phyloP scores from a whole-genome alignment of 176 grass and related monocot species.

The Bonia amplexicaulis region DNA sequence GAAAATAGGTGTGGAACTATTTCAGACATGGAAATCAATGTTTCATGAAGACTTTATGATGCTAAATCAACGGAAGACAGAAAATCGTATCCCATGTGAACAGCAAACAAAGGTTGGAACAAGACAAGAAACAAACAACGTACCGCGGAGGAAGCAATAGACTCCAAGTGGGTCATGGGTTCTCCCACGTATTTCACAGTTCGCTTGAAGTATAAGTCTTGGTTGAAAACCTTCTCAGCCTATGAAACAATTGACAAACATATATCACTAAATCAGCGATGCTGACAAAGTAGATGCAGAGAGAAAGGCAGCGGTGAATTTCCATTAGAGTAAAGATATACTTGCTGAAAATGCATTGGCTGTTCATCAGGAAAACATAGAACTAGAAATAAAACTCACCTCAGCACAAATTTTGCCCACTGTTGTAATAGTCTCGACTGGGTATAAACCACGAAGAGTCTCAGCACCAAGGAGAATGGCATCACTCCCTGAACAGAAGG shows the following conservation, averaged over 20 bases:
- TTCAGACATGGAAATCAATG: conserved; percentile 24
- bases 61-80: neutral
- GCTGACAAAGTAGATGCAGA: neutral
- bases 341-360: neutral
- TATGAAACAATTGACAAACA: conserved; percentile 31
- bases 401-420: conserved; percentile 96
- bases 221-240: conserved; percentile 99
- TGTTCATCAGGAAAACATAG: conserved; percentile 4
- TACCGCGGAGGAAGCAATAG: conserved; percentile 97
- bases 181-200: conserved; percentile 95
- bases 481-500: conserved; percentile 62
- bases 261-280: conserved; percentile 3
- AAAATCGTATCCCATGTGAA: neutral
- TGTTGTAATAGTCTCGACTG: conserved; percentile 90
- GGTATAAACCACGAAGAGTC: conserved; percentile 92
- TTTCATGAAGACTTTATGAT: neutral
- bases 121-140: neutral
- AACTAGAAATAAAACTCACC: conserved; percentile 35
- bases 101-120: neutral
- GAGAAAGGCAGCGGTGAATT: neutral
- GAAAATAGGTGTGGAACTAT: conserved; percentile 13
- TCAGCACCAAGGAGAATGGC: conserved; percentile 98
- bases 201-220: conserved; percentile 93
- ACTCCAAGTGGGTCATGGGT: conserved; percentile 97
- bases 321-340: neutral